These are phyloP conservation scores for Scheffersomyces amazonensis DNA, from an alignment of 805 yeast species.

Conservation along the genomic window DNA sequence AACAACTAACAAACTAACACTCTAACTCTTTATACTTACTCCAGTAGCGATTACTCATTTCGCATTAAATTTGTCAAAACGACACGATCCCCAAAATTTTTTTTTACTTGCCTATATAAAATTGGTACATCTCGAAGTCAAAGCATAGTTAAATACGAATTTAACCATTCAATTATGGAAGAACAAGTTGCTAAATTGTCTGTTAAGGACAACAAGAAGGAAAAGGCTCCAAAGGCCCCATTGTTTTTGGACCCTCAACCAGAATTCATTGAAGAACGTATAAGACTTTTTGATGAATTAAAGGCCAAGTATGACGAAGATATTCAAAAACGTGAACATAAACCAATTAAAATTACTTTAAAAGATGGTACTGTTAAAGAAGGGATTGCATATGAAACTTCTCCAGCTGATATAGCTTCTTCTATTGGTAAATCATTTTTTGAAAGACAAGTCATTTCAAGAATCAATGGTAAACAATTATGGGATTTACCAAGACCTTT, in stretches of 20 bases:
- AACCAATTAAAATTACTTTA: constrained; percentile 71
- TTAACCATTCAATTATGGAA: not conserved
- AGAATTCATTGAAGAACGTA: constrained; percentile 76
- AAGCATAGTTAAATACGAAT: too few species aligned
- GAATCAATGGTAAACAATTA: constrained; percentile 74
- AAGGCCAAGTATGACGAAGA: constrained; percentile 75
- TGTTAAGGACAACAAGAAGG: constrained; percentile 21
- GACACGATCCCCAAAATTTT: too few species aligned
- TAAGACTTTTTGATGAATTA: constrained; percentile 73
- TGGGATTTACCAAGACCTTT: constrained; percentile 97
- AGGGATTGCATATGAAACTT: constrained; percentile 85
- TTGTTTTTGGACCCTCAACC: constrained; percentile 71
- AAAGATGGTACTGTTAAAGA: constrained; percentile 80
- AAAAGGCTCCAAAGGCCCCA: constrained; percentile 36
- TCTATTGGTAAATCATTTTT: constrained; percentile 82
- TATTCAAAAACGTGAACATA: constrained; percentile 56
- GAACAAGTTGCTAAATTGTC: constrained; percentile 47
- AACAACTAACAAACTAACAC: too few species aligned
- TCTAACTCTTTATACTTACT: too few species aligned
- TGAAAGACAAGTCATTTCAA: constrained; percentile 88
- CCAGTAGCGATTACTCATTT: too few species aligned
- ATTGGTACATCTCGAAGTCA: too few species aligned
- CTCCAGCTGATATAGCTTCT: constrained; percentile 83
- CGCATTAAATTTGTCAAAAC: too few species aligned
- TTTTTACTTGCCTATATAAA: too few species aligned